phyloP scores from a whole-genome alignment of 768 basidiomycete species.

The Tubosaeta sp. region DNA sequence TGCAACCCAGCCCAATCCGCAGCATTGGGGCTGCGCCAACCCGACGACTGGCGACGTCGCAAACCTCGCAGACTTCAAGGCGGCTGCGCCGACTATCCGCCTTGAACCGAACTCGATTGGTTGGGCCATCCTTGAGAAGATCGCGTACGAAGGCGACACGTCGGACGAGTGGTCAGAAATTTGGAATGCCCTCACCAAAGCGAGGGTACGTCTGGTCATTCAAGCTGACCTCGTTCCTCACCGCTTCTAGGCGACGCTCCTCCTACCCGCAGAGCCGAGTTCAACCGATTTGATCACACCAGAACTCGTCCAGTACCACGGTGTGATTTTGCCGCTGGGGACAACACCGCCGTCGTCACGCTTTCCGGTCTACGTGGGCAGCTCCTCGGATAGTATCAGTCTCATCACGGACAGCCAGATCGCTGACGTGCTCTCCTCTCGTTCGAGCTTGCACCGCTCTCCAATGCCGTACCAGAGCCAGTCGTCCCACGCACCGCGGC shows the following conservation, averaged over 20 bases:
- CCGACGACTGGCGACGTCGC: conserved; percentile 48
- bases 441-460: conserved; percentile 39
- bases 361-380: conserved; percentile 80
- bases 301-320: conserved; percentile 85
- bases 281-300: conserved; percentile 54
- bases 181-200: conserved; percentile 57
- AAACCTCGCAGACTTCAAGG: conserved; percentile 68
- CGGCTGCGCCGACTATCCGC: conserved; percentile 64
- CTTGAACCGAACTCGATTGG: conserved; percentile 62
- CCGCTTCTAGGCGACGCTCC: conserved; percentile 62
- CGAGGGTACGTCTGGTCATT: conserved; percentile 52
- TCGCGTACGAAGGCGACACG: conserved; percentile 50
- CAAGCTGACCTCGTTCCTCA: not conserved
- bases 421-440: conserved; percentile 37
- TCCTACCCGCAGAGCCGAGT: conserved; percentile 67
- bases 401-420: conserved; percentile 25
- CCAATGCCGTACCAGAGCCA: conserved; percentile 37
- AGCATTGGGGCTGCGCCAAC: conserved; percentile 29
- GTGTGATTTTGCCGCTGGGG: conserved; percentile 47
- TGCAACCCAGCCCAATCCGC: conserved; percentile 38
- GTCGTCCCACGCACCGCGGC: conserved; percentile 34
- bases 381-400: conserved; percentile 49
- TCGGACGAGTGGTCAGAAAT: conserved; percentile 65
- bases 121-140: conserved; percentile 73
- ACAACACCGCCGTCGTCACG: conserved; percentile 58